Base-by-base conservation (phyloP, 2,329 filamentous ascomycete species). In the Exserohilum turcica region DNA sequence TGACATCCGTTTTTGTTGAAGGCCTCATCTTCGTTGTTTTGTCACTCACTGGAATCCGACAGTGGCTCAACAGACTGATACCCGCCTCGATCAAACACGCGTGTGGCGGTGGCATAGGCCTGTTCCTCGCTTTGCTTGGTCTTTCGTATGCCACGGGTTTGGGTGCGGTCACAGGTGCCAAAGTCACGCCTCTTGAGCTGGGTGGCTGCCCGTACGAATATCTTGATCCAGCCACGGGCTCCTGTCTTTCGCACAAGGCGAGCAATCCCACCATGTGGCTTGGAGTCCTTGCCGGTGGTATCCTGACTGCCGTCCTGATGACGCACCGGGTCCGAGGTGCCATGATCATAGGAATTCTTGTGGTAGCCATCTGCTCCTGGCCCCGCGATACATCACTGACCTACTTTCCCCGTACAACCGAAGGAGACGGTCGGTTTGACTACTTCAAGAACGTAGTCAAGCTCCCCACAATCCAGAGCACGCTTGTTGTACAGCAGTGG, bases 351-450 rank as follows among this genome's bases (percentile, higher is more conserved):
- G 91, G 91, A 37, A 94, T 95, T 58, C 74, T 92, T 18, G 82
- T 95, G 16, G 91, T 95, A 47, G 91, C 88, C 58, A 88, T 95
- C 73, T 90, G 93, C 73, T 94, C 90, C 4, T 96, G 91, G 91
- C 91, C 91, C 0, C 84, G 91, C 16, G 78, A 80, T 18, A 93
- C 90, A 0, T 72, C 82, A 0, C 85, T 95, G 52, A 93, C 91
- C 2, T 91, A 88, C 73, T 95, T 95, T 76, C 90, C 91, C 0
- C 81, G 92, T 64, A 90, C 84, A 0, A 63, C 79, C 0, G 71
- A 87, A 1, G 91, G 91, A 33, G 80, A 92, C 71, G 81, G 81
- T 65, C 79, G 79, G 33, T 96, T 94, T 72, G 80, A 92, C 62
- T 96, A 94, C 76, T 96, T 96, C 83, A 91, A 90, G 74, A 83